Conservation (phyloP, 2,329 filamentous ascomycete genomes). For the Alternaria novae-zelandiae region DNA sequence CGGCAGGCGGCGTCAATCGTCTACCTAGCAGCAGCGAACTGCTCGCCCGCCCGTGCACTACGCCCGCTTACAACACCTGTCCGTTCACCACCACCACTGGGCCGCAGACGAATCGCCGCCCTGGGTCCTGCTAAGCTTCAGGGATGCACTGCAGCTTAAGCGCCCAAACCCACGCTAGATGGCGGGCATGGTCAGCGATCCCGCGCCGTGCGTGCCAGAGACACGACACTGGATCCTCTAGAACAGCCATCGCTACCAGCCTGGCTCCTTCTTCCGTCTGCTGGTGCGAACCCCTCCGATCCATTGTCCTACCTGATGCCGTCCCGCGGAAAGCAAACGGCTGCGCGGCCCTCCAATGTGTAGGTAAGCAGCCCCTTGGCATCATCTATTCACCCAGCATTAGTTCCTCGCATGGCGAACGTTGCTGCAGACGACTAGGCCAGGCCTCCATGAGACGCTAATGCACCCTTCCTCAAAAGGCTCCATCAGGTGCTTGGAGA, state of each 20-base stretch:
- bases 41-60: constrained; percentile 5
- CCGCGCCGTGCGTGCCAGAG: constrained; percentile 17
- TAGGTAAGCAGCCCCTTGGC: not conserved
- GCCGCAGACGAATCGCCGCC: constrained; percentile 14
- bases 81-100: constrained; percentile 14
- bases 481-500: constrained; percentile 21
- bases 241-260: not conserved
- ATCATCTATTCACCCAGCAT: constrained; percentile 12
- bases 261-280: not conserved
- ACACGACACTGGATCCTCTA: constrained; percentile 21
- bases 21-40: constrained; percentile 15
- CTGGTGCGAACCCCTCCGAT: not conserved
- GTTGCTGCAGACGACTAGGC: constrained; percentile 15
- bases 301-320: not conserved
- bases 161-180: constrained; percentile 17
- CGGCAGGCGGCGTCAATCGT: constrained; percentile 13
- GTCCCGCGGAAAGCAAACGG: not conserved
- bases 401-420: constrained; percentile 13
- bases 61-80: constrained; percentile 17
- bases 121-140: constrained; percentile 6
- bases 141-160: constrained; percentile 19
- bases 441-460: constrained; percentile 23
- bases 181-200: constrained; percentile 11
- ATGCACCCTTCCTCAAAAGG: constrained; percentile 27
- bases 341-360: not conserved